Evolutionary conservation across 768 basidiomycete genomes (phyloP).

Genomic region (Cubamyces lactineus): DNA sequence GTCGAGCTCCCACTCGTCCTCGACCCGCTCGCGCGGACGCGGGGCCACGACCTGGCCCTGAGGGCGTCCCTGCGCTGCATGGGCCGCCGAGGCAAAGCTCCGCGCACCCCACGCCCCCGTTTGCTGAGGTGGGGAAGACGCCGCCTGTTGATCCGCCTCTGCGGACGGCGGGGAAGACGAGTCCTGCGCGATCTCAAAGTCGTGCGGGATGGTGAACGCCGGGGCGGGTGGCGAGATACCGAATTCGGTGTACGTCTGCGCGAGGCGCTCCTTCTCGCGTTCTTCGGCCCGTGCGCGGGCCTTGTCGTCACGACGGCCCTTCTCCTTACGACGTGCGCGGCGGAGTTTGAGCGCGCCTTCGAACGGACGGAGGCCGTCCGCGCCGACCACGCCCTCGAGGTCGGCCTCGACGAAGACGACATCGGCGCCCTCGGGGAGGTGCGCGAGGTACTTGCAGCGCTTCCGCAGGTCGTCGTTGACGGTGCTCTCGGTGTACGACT

Average conservation of each 20-base stretch:
- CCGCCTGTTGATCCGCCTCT: constrained; percentile 35
- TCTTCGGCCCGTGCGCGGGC: constrained; percentile 82
- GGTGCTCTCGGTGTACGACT: constrained; percentile 71
- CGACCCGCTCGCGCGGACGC: constrained; percentile 38
- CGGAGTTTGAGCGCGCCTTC: constrained; percentile 82
- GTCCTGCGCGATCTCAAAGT: constrained; percentile 41
- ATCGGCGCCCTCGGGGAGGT: constrained; percentile 89
- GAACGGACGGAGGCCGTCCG: constrained; percentile 77
- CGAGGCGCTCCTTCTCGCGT: constrained; percentile 54
- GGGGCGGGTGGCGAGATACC: constrained; percentile 17
- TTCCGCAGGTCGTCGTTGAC: constrained; percentile 94
- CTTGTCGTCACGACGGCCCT: constrained; percentile 83
- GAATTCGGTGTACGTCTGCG: constrained; percentile 29
- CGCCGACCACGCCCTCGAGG: constrained; percentile 74
- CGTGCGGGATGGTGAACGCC: constrained; percentile 18
- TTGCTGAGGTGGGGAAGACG: constrained; percentile 21
- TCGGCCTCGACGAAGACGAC: constrained; percentile 94
- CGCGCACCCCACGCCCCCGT: constrained; percentile 77
- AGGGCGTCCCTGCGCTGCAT: constrained; percentile 22
- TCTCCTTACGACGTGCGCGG: constrained; percentile 74
- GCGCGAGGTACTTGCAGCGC: constrained; percentile 93
- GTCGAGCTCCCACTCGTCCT: constrained; percentile 80
- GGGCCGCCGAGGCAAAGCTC: constrained; percentile 81
- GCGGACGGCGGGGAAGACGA: constrained; percentile 70
- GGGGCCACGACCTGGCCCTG: constrained; percentile 29